A percentile compares a stretch with the other conserved stretches of the same genome.
Conservation (phyloP, 164 flowering plant species). For the Kingdonia uniflora region DNA sequence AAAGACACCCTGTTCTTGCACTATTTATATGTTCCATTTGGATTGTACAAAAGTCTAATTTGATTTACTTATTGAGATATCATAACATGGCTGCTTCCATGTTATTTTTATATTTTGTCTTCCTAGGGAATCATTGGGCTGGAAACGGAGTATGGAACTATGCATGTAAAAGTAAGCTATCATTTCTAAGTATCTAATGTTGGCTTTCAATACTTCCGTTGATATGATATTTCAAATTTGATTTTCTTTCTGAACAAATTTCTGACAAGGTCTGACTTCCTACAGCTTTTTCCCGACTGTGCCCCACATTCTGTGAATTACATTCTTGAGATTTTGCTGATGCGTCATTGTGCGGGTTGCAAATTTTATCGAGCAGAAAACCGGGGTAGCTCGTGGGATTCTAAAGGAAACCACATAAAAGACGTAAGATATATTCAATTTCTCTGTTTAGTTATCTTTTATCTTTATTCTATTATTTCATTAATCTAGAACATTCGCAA, state of each 20-base stretch:
- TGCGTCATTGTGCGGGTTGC: slow-evolving; percentile 91
- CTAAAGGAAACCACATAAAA: slow-evolving; percentile 70
- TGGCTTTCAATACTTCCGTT: not conserved
- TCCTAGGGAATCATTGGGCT: slow-evolving; percentile 70
- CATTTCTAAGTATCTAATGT: not conserved
- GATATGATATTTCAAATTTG: no score
- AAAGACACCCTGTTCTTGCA: no score
- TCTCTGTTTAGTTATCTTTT: not conserved
- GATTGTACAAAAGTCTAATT: no score
- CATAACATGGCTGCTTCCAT: not conserved
- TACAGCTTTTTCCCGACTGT: slow-evolving; percentile 85
- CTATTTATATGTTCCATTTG: no score
- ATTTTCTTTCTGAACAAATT: no score
- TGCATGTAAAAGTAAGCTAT: slow-evolving; percentile 68
- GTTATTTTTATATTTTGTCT: not conserved
- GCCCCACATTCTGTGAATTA: slow-evolving; percentile 80
- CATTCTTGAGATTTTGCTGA: slow-evolving; percentile 56
- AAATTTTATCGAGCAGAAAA: slow-evolving; percentile 87
- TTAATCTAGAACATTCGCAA: no score
- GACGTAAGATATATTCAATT: slow-evolving; percentile 38
- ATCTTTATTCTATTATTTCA: not conserved
- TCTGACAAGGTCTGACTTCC: slow-evolving; percentile 13
- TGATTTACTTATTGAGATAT: no score
- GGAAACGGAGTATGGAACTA: slow-evolving; percentile 75
- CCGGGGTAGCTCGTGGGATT: slow-evolving; percentile 72